Conservation (phyloP, 2,329 filamentous ascomycete genomes). For the Tolypocladium ovalisporum region DNA sequence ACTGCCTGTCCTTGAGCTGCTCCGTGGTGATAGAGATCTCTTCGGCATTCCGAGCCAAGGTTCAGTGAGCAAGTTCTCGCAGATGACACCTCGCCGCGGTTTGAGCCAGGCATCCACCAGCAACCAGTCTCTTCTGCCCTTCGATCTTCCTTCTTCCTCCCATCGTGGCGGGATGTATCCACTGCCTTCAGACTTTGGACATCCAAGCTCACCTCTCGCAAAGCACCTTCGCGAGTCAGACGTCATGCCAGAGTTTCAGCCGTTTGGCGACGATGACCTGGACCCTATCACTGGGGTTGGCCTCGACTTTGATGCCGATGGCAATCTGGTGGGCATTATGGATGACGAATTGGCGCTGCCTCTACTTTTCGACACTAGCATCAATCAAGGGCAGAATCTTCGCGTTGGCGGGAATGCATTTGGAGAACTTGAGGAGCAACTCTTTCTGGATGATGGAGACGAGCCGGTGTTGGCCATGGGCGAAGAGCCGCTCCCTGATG, state of each 20-base stretch:
- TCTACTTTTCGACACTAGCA: constrained; percentile 20
- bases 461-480: constrained; percentile 21
- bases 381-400: constrained; percentile 6
- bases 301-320: constrained; percentile 39
- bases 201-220: constrained; percentile 16
- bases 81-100: constrained; percentile 28
- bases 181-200: constrained; percentile 22
- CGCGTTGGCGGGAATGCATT: neutral
- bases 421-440: neutral
- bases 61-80: constrained; percentile 27
- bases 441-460: neutral
- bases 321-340: constrained; percentile 32
- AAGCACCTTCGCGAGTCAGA: constrained; percentile 10
- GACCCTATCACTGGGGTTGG: constrained; percentile 27
- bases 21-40: constrained; percentile 24
- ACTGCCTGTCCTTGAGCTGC: constrained; percentile 21
- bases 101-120: constrained; percentile 20
- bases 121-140: constrained; percentile 14
- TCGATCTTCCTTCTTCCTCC: constrained; percentile 24
- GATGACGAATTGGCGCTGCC: constrained; percentile 35
- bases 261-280: constrained; percentile 28
- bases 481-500: constrained; percentile 27
- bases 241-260: constrained; percentile 14
- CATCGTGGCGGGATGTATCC: constrained; percentile 19
- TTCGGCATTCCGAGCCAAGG: constrained; percentile 23